Percentiles rank a stretch among this genome's conserved stretches.
phyloP scores from a whole-genome alignment of 1,284 basidiomycete species.

The Cutaneotrichosporon curvatum region DNA sequence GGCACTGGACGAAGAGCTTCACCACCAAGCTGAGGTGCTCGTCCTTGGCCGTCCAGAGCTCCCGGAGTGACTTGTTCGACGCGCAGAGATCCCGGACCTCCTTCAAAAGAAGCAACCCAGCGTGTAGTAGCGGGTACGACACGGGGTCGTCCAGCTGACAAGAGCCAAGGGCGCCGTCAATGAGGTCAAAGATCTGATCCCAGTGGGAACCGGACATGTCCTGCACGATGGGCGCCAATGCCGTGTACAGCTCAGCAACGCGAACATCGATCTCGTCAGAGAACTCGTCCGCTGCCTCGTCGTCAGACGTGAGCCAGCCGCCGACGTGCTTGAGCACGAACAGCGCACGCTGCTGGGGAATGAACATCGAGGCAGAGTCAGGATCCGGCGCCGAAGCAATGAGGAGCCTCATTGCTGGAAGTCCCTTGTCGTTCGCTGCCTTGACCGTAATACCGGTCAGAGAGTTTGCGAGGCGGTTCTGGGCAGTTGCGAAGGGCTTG shows the following conservation, averaged over 20 bases:
- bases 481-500: slow-evolving; percentile 66
- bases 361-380: slow-evolving; percentile 73
- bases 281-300: slow-evolving; percentile 57
- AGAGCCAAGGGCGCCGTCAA: slow-evolving; percentile 84
- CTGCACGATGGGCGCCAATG: slow-evolving; percentile 81
- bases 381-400: slow-evolving; percentile 66
- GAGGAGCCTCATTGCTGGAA: slow-evolving; percentile 64
- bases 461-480: slow-evolving; percentile 80
- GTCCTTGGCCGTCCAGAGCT: slow-evolving; percentile 53
- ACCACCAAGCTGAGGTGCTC: slow-evolving; percentile 20
- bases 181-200: slow-evolving; percentile 83
- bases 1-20: slow-evolving; percentile 36
- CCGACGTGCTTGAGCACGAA: slow-evolving; percentile 83
- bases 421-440: slow-evolving; percentile 62
- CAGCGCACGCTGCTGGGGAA: slow-evolving; percentile 78
- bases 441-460: slow-evolving; percentile 61
- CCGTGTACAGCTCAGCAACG: slow-evolving; percentile 66
- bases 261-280: slow-evolving; percentile 68
- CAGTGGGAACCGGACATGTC: slow-evolving; percentile 80
- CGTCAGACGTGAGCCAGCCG: slow-evolving; percentile 69
- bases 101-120: slow-evolving; percentile 63
- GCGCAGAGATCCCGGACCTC: slow-evolving; percentile 62
- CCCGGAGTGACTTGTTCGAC: slow-evolving; percentile 66
- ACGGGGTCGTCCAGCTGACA: slow-evolving; percentile 56
- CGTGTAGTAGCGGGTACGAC: slow-evolving; percentile 59